Evolutionary conservation across 257 asterid genomes (phyloP).

Genomic region (Solanum tarapatanum): DNA sequence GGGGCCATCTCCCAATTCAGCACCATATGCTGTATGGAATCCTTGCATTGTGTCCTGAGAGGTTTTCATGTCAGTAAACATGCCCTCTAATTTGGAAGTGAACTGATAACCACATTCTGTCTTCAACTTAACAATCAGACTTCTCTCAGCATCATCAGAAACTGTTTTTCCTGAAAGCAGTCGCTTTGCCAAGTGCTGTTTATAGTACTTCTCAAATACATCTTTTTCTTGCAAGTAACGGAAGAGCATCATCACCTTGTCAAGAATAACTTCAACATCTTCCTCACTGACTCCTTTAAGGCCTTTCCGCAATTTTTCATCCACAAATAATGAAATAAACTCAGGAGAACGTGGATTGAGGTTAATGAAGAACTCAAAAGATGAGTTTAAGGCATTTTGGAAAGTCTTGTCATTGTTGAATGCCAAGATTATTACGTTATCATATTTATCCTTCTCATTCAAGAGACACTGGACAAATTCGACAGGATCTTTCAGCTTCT

Average conservation of each 20-base stretch:
- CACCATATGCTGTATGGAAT: slow-evolving; percentile 41
- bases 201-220: slow-evolving; percentile 83
- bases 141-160: slow-evolving; percentile 90
- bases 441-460: slow-evolving; percentile 66
- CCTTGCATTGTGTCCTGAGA: slow-evolving; percentile 91
- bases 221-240: slow-evolving; percentile 93
- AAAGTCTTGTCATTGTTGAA: slow-evolving; percentile 73
- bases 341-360: slow-evolving; percentile 86
- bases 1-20: slow-evolving; percentile 58
- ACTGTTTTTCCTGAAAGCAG: slow-evolving; percentile 75
- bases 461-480: slow-evolving; percentile 74
- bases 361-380: slow-evolving; percentile 80
- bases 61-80: slow-evolving; percentile 93
- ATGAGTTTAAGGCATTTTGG: slow-evolving; percentile 81
- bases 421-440: slow-evolving; percentile 51
- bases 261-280: slow-evolving; percentile 68
- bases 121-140: slow-evolving; percentile 73
- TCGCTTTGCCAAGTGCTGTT: slow-evolving; percentile 83
- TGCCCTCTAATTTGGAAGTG: slow-evolving; percentile 82
- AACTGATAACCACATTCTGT: slow-evolving; percentile 88
- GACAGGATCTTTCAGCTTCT: slow-evolving; percentile 77
- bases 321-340: slow-evolving; percentile 75
- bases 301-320: slow-evolving; percentile 75
- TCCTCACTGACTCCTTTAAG: slow-evolving; percentile 81
- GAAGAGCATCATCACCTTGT: slow-evolving; percentile 86